Evolutionary conservation across 257 asterid genomes (phyloP).

Genomic region (Cinchona pubescens): DNA sequence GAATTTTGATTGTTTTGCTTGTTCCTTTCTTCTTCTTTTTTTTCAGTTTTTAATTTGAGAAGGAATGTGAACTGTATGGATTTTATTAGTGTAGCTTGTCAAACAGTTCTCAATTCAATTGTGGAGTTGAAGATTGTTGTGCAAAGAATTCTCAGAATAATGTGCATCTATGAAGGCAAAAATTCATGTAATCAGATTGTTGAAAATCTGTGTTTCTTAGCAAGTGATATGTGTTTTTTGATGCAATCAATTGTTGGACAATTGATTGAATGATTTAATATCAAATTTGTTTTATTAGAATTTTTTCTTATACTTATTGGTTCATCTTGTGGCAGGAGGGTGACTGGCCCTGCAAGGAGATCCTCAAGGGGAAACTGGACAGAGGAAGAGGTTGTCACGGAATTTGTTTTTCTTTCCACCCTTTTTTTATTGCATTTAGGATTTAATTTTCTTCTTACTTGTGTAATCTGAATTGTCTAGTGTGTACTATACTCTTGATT

Average conservation of each 20-base stretch:
- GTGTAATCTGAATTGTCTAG: not conserved
- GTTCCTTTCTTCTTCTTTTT: too few species aligned
- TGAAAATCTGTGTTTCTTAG: not conserved
- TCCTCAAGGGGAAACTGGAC: constrained; percentile 54
- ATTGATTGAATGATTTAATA: too few species aligned
- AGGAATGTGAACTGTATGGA: not conserved
- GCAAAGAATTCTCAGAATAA: not conserved
- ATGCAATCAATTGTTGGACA: not conserved
- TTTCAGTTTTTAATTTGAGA: not conserved
- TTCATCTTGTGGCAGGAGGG: constrained; percentile 14
- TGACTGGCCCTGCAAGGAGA: constrained; percentile 36
- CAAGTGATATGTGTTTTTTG: not conserved
- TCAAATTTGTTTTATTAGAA: too few species aligned
- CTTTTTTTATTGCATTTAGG: not conserved
- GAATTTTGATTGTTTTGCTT: too few species aligned
- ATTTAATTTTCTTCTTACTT: not conserved
- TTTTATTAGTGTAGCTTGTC: not conserved
- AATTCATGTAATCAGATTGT: not conserved
- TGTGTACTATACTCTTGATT: not conserved
- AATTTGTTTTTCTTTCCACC: not conserved
- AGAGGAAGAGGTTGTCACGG: constrained; percentile 42
- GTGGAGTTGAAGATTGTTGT: not conserved
- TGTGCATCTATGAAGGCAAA: not conserved
- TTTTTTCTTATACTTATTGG: not conserved
- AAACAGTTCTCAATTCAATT: not conserved